Conservation (phyloP, 306 rosid species). For the Citrullus colocynthis region DNA sequence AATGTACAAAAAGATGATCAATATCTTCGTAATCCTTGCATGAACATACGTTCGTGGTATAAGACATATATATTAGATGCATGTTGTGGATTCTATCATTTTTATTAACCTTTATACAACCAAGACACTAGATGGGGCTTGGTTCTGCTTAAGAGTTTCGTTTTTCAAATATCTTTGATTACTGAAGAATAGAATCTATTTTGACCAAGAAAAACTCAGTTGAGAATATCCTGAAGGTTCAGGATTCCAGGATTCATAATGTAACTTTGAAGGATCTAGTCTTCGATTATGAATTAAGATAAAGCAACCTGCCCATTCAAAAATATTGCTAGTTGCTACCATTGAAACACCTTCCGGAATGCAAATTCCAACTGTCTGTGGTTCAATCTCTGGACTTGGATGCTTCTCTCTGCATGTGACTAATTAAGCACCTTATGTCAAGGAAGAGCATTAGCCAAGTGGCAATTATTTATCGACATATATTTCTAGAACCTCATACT, state of each 20-base stretch:
- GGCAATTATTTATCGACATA: neutral
- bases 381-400: neutral
- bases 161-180: neutral
- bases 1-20: neutral
- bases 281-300: neutral
- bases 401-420: neutral
- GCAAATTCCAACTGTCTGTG: neutral
- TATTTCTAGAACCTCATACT: neutral
- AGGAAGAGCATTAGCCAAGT: neutral
- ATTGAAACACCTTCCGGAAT: neutral
- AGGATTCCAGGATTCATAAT: neutral
- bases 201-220: neutral
- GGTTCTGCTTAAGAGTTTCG: neutral
- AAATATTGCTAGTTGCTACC: neutral
- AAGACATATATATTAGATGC: neutral
- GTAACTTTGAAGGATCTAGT: neutral
- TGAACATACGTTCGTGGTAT: neutral
- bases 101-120: neutral
- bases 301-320: neutral
- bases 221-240: neutral
- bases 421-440: neutral
- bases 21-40: neutral
- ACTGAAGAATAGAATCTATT: too few species aligned
- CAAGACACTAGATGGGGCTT: neutral
- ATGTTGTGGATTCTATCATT: neutral